These are phyloP conservation scores for Stygiomarasmius scandens DNA, from an alignment of 1,284 basidiomycete species.

Conservation along the genomic window DNA sequence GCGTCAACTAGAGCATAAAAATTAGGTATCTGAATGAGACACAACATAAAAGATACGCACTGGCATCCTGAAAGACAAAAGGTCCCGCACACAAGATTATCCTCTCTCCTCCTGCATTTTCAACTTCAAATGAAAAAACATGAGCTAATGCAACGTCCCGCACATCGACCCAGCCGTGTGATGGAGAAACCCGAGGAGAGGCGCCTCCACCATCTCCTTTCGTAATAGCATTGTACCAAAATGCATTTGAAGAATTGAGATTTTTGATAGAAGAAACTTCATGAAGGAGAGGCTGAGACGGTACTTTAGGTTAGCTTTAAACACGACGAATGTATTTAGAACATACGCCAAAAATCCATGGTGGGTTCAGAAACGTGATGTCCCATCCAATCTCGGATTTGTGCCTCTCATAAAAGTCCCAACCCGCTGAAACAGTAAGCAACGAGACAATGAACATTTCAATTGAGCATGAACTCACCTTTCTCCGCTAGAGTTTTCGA, in stretches of 20 bases:
- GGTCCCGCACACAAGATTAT: conserved; percentile 17
- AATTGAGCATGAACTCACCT: conserved; percentile 6
- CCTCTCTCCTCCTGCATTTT: conserved; percentile 13
- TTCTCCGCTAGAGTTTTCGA: conserved; percentile 30
- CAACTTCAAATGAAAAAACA: conserved; percentile 8
- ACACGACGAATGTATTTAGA: neutral
- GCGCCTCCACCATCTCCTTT: neutral
- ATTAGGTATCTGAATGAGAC: neutral
- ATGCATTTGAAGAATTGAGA: conserved; percentile 7
- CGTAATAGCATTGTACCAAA: conserved; percentile 8
- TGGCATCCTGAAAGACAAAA: conserved; percentile 18
- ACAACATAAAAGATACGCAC: conserved; percentile 10
- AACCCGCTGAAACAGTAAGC: conserved; percentile 23
- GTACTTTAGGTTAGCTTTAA: neutral
- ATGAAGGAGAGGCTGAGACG: conserved; percentile 7
- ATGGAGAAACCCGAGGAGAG: neutral
- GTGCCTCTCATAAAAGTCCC: conserved; percentile 23
- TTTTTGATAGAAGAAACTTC: conserved; percentile 9
- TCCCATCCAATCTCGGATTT: conserved; percentile 23
- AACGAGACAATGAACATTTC: conserved; percentile 23
- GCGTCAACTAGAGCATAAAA: conserved; percentile 14
- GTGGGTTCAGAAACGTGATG: conserved; percentile 23
- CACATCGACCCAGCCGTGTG: conserved; percentile 12
- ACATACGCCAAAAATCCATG: conserved; percentile 25
- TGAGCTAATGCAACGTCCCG: conserved; percentile 15